Evolutionary conservation across 2,329 filamentous ascomycete species (phyloP).

Genomic region (Paracoccidioides brasiliensis): DNA sequence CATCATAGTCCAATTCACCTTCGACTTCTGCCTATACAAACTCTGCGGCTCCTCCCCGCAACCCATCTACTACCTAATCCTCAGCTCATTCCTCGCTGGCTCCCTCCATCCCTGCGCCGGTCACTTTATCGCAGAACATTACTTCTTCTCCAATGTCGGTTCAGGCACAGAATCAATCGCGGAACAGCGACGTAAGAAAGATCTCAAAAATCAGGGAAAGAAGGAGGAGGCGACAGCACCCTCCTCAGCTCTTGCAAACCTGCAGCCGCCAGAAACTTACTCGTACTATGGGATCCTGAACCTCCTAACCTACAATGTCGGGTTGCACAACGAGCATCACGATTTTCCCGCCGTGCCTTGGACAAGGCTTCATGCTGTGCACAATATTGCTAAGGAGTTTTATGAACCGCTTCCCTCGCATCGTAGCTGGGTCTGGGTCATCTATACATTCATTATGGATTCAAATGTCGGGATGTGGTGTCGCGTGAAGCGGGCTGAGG

Average conservation of each 20-base stretch:
- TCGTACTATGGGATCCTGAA: constrained; percentile 94
- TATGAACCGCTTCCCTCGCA: constrained; percentile 80
- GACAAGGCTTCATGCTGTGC: constrained; percentile 68
- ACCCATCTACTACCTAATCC: constrained; percentile 66
- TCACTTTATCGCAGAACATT: constrained; percentile 98
- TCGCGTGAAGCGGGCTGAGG: constrained; percentile 81
- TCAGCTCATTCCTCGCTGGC: constrained; percentile 86
- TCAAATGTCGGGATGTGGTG: constrained; percentile 80
- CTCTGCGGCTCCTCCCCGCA: constrained; percentile 43
- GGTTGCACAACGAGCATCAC: constrained; percentile 96
- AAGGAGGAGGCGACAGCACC: constrained; percentile 32
- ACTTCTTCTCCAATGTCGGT: constrained; percentile 46
- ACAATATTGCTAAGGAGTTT: constrained; percentile 75
- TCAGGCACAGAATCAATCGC: constrained; percentile 39
- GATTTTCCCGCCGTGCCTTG: constrained; percentile 96
- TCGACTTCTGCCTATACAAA: constrained; percentile 59
- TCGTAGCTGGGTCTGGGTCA: constrained; percentile 79
- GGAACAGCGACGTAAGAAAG: constrained; percentile 30
- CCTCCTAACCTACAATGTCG: constrained; percentile 89
- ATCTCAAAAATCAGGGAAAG: constrained; percentile 9
- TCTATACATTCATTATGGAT: constrained; percentile 93
- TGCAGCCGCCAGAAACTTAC: constrained; percentile 81
- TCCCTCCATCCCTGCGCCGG: constrained; percentile 87
- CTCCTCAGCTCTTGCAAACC: constrained; percentile 34
- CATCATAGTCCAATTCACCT: constrained; percentile 59